phyloP scores from a whole-genome alignment of 495 filamentous ascomycete species.

The Podospora pseudoanserina region DNA sequence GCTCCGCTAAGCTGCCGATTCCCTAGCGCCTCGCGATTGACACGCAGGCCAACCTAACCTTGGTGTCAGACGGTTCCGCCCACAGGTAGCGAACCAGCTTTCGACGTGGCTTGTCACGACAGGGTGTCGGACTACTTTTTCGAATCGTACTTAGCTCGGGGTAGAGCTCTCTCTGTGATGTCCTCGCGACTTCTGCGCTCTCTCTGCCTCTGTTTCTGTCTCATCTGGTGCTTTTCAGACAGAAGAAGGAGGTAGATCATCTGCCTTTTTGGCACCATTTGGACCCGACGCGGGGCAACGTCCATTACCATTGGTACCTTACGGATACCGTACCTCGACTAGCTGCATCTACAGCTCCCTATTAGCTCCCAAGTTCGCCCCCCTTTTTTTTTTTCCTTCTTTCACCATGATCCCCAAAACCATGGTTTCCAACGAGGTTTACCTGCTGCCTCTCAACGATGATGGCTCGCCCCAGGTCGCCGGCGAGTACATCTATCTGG shows the following conservation, averaged over 20 bases:
- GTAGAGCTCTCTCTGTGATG: slow-evolving; percentile 12
- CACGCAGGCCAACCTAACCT: background rate
- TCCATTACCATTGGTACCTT: slow-evolving; percentile 1
- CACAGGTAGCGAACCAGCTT: background rate
- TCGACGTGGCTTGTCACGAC: slow-evolving; percentile 3
- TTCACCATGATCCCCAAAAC: slow-evolving; percentile 48
- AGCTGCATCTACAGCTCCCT: slow-evolving; percentile 10
- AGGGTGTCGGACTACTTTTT: background rate
- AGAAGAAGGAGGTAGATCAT: slow-evolving; percentile 13
- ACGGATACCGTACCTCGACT: background rate
- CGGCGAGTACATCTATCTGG: slow-evolving; percentile 86
- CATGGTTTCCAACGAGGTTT: slow-evolving; percentile 62
- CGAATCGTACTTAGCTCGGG: slow-evolving; percentile 3
- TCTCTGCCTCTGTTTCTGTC: slow-evolving; percentile 26
- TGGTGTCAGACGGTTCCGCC: background rate
- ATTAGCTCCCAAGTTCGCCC: background rate
- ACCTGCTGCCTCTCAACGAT: slow-evolving; percentile 85
- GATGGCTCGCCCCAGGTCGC: slow-evolving; percentile 86
- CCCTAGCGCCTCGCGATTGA: slow-evolving; percentile 4
- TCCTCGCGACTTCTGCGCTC: slow-evolving; percentile 23
- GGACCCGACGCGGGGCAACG: slow-evolving; percentile 21
- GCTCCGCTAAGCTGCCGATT: slow-evolving; percentile 1
- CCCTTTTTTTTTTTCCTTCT: slow-evolving; percentile 10
- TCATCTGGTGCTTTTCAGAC: slow-evolving; percentile 25
- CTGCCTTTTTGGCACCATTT: slow-evolving; percentile 13